Conservation (phyloP, 257 asterid species). For the Ballota nigra region DNA sequence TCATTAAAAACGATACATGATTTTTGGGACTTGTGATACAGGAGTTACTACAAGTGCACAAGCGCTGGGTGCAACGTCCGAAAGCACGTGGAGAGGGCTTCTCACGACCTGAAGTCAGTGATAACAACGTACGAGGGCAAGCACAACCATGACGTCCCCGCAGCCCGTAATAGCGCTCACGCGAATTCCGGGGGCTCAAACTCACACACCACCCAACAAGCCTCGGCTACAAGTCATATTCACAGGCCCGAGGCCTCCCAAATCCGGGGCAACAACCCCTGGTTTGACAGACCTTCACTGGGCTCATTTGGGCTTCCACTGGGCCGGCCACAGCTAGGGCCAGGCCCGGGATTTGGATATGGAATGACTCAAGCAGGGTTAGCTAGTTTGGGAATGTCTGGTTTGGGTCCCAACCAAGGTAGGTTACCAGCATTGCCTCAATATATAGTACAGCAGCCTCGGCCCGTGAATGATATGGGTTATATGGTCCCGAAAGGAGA, state of each 20-base stretch:
- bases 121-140: conserved; percentile 87
- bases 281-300: conserved; percentile 43
- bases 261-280: conserved; percentile 41
- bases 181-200: conserved; percentile 31
- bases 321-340: conserved; percentile 45
- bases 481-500: conserved; percentile 56
- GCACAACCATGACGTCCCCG: conserved; percentile 90
- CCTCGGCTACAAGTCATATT: conserved; percentile 32
- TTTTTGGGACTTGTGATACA: conserved; percentile 27
- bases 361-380: conserved; percentile 54
- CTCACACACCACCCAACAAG: conserved; percentile 35
- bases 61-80: conserved; percentile 77
- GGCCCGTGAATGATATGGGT: conserved; percentile 33
- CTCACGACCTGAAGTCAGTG: conserved; percentile 74
- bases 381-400: conserved; percentile 39
- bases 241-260: conserved; percentile 54
- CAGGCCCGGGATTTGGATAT: conserved; percentile 42
- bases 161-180: conserved; percentile 69
- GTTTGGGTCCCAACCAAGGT: conserved; percentile 41
- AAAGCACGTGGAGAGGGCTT: conserved; percentile 89
- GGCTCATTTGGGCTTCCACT: conserved; percentile 36
- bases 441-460: conserved; percentile 43
- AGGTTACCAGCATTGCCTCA: conserved; percentile 41
- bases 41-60: conserved; percentile 96
- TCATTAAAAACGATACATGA: not conserved